Evolutionary conservation across 768 basidiomycete genomes (phyloP), one percentile per base, ranked within the genome.

Genomic region (Lactarius psammicola): DNA sequence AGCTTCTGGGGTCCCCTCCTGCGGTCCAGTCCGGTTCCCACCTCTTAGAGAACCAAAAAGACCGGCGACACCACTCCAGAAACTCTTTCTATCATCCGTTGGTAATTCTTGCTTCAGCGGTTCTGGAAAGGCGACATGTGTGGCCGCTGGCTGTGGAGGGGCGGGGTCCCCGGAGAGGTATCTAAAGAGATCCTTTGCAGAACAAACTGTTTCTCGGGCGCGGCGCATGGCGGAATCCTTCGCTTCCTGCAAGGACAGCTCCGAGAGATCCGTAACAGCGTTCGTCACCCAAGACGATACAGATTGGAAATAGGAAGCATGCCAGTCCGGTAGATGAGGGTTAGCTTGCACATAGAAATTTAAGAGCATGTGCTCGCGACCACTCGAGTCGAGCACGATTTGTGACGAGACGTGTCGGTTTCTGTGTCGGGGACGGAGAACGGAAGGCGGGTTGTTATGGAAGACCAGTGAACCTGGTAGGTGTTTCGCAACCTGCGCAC

Each of bases 391-490:
- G 30, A 90, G 77, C 65, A 85, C 85, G 67, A 92, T 82, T 65
- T 91, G 88, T 23, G 92, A 92, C 9, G 85, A 85, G 53, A 93
- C 89, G 76, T 89, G 89, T 71, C 90, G 85, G 71, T 91, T 90
- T 23, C 92, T 85, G 72, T 94, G 92, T 61, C 91, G 84, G 15
- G 92, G 92, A 33, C 91, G 85, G 60, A 82, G 73, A 44, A 80
- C 75, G n/a, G 89, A 87, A 2, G 92, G 91, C 0, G 90, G 88
- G 70, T 89, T 90, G 72, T 90, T 93, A 75, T 94, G 89, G 74
- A 94, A 94, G 9, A 81, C 78, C 36, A 91, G 78, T 6, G 90
- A 86, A 10, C 82, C 81, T 54, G 84, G 84, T 46, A 94, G 80
- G 72, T 89, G 86, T 76, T 84, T 85, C 58, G 84, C 79, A 59